phyloP scores from a whole-genome alignment of 1,284 basidiomycete genomes.

The Malassezia japonica region DNA sequence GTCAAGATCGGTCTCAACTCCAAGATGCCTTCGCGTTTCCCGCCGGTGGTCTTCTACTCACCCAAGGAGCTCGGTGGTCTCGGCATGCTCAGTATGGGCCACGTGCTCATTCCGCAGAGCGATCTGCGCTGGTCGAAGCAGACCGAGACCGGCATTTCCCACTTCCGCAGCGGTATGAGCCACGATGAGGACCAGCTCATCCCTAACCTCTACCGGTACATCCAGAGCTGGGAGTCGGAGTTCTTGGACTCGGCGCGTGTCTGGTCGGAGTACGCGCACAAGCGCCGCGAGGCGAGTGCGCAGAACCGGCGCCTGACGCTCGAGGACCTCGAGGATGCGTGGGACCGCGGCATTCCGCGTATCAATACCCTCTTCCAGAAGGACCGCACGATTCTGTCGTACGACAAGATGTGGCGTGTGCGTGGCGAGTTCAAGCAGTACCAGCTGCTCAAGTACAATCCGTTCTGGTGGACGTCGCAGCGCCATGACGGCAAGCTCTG shows the following conservation, averaged over 20 bases:
- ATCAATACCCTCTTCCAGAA: constrained; percentile 98
- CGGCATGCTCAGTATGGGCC: constrained; percentile 98
- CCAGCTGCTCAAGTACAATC: constrained; percentile 77
- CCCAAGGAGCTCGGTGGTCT: constrained; percentile 63
- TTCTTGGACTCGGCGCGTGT: constrained; percentile 96
- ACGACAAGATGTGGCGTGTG: constrained; percentile 79
- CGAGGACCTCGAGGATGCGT: constrained; percentile 94
- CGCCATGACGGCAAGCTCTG: constrained; percentile 96
- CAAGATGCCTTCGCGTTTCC: constrained; percentile 94
- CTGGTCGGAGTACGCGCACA: constrained; percentile 99
- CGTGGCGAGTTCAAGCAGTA: constrained; percentile 97
- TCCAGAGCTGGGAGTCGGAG: constrained; percentile 98
- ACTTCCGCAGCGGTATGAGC: constrained; percentile 90
- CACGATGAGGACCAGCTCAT: constrained; percentile 59
- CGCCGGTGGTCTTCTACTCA: constrained; percentile 62
- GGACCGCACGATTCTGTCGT: constrained; percentile 89
- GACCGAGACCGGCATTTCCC: constrained; percentile 77
- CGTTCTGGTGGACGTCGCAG: constrained; percentile 98
- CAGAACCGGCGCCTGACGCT: constrained; percentile 92
- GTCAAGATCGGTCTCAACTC: constrained; percentile 98
- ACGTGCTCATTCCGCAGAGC: constrained; percentile 93
- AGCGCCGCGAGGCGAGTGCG: constrained; percentile 94
- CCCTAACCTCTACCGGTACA: constrained; percentile 93
- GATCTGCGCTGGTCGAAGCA: constrained; percentile 97
- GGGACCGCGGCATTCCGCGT: constrained; percentile 95